phyloP scores from a whole-genome alignment of 2,329 filamentous ascomycete species.

The Hypoxylon sp. region DNA sequence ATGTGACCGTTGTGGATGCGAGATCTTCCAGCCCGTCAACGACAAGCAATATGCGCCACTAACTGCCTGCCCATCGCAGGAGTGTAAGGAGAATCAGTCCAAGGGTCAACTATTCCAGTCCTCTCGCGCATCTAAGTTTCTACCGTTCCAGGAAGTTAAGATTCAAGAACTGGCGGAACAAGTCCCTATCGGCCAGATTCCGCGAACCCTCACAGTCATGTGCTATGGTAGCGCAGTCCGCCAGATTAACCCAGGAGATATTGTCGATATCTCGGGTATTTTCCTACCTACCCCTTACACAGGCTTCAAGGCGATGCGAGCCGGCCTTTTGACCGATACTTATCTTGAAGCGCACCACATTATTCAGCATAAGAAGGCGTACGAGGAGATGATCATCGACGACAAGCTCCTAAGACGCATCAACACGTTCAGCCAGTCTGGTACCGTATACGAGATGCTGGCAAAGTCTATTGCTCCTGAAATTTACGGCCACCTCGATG shows the following conservation, averaged over 20 bases:
- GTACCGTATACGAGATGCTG: constrained; percentile 95
- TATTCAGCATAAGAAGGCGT: constrained; percentile 97
- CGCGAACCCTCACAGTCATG: constrained; percentile 87
- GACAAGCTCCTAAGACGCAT: constrained; percentile 84
- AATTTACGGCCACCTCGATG: constrained; percentile 95
- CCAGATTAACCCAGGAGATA: constrained; percentile 91
- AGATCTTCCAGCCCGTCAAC: constrained; percentile 96
- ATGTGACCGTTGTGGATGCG: constrained; percentile 94
- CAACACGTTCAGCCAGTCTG: constrained; percentile 84
- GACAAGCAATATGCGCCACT: constrained; percentile 92
- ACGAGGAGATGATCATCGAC: constrained; percentile 91
- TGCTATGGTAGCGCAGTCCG: constrained; percentile 90
- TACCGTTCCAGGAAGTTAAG: constrained; percentile 98
- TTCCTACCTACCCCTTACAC: constrained; percentile 98
- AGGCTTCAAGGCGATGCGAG: constrained; percentile 97
- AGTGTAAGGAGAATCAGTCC: constrained; percentile 89
- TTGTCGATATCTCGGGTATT: constrained; percentile 93
- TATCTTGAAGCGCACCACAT: constrained; percentile 96
- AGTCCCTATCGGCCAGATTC: constrained; percentile 97
- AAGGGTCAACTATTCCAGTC: constrained; percentile 95
- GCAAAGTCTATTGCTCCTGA: constrained; percentile 97
- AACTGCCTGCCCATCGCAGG: constrained; percentile 86
- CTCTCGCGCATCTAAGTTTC: constrained; percentile 95
- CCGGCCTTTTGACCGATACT: constrained; percentile 95
- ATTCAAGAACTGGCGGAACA: constrained; percentile 99